Evolutionary conservation across 2,329 filamentous ascomycete species (phyloP).

Genomic region (Cordyceps pruinosa): DNA sequence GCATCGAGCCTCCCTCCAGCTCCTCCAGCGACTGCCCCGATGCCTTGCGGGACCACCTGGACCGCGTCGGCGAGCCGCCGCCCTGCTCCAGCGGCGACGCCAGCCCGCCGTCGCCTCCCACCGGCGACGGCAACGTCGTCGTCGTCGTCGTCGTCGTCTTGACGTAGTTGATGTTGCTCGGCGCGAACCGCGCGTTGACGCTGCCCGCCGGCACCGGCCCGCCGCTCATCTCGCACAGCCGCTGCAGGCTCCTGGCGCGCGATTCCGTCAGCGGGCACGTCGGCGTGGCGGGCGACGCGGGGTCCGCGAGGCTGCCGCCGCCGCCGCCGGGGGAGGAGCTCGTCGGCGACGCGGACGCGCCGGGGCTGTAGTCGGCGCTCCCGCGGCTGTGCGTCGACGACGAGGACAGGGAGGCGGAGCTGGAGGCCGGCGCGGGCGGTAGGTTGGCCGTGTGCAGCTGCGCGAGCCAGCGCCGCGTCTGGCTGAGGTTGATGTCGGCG

Average conservation of each 20-base stretch:
- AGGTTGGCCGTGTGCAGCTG: constrained; percentile 8
- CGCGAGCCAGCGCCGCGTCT: constrained; percentile 5
- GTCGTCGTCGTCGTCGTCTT: not conserved
- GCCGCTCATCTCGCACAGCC: constrained; percentile 2
- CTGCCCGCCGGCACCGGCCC: not conserved
- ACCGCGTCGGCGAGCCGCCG: not conserved
- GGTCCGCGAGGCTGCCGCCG: not conserved
- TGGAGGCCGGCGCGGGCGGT: not conserved
- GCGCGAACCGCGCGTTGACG: not conserved
- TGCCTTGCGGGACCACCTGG: not conserved
- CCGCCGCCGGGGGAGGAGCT: not conserved
- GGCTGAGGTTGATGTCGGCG: not conserved
- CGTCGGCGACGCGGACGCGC: not conserved
- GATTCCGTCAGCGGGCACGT: not conserved
- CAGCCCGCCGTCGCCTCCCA: not conserved
- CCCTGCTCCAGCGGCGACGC: not conserved
- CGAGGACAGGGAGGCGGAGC: not conserved
- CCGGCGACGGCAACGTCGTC: not conserved
- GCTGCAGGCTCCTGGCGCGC: constrained; percentile 4
- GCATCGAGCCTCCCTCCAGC: not conserved
- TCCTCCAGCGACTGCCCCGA: constrained; percentile 3
- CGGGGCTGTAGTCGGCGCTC: not conserved
- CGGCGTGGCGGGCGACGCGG: not conserved
- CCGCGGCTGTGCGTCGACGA: constrained; percentile 2
- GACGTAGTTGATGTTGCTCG: constrained; percentile 2